Evolutionary conservation across 2,329 filamentous ascomycete genomes (phyloP), one percentile per base, ranked within the genome.

Genomic region (Lasiodiplodia sp.): DNA sequence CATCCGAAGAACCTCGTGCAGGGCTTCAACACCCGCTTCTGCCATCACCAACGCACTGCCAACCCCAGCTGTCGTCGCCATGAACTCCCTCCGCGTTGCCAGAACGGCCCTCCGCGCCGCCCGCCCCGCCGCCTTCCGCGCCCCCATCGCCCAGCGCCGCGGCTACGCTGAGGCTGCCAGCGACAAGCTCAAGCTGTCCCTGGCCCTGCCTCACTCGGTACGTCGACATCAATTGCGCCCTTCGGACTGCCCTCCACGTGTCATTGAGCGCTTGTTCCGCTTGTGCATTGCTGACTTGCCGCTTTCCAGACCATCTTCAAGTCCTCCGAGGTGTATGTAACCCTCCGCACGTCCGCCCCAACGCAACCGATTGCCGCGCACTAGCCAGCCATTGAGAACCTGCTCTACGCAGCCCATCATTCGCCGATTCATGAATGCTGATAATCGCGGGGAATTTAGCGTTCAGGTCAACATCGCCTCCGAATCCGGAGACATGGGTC

Each of bases 391-490:
- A 52, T 64, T 53, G 60, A 31, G 47, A 18, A 6, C 16, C 18
- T 18, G 14, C 28, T 28, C 37, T 18, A n/a, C 40, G 25, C 58
- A 6, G 28, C 3, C 31, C 16, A 71, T 70, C 62, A 25, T n/a
- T 51, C 40, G 47, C 60, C n/a, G 14, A n/a, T 14, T n/a, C 16
- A 64, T 10, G 52, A 72, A 72, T 75, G 75, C 78, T 80, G 73
- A 78, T 72, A 70, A 70, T 69, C 69, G 49, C 53, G 57, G 18
- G 58, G 70, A 58, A 57, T 74, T 79, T 79, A 94, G 92, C 84
- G 91, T 98, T 79, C 96, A 99, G 87, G 96, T 99, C 87, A 99
- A 99, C 89, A 91, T 99, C 79, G 92, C 96, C 82, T 96, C 96
- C 79, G 96, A 97, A 83, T 96, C 94, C 72, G 96, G 96, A 82